These are phyloP conservation scores for Parascedosporium putredinis DNA, from an alignment of 2,329 filamentous ascomycete species.

Conservation along the genomic window DNA sequence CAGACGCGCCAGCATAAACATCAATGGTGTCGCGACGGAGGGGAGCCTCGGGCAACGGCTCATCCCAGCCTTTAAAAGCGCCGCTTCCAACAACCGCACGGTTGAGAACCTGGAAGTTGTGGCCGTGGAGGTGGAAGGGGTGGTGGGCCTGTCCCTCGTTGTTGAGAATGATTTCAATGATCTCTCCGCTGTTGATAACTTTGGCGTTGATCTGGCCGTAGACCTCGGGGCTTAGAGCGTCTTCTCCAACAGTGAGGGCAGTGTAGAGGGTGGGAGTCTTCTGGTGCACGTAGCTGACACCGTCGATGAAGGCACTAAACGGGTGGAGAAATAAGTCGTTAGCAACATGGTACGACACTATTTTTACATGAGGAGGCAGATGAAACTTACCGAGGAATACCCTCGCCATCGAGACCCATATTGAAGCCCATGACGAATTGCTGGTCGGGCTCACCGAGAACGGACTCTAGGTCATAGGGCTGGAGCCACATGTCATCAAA, in stretches of 20 bases:
- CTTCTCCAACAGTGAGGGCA: conserved; percentile 42
- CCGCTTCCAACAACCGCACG: conserved; percentile 14
- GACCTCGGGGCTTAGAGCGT: conserved; percentile 28
- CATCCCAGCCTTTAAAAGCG: conserved; percentile 21
- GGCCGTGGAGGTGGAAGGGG: conserved; percentile 20
- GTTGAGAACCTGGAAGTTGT: conserved; percentile 28
- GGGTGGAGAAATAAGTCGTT: background rate
- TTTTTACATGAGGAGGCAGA: background rate
- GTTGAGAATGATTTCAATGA: conserved; percentile 38
- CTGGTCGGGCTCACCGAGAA: conserved; percentile 41
- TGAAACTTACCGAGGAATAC: conserved; percentile 40
- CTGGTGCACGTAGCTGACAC: conserved; percentile 53
- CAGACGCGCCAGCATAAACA: conserved; percentile 35
- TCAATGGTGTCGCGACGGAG: conserved; percentile 39
- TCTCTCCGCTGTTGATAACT: conserved; percentile 24
- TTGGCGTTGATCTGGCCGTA: conserved; percentile 33
- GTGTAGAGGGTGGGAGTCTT: conserved; percentile 63
- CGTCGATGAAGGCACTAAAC: conserved; percentile 46
- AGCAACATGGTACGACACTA: conserved; percentile 1
- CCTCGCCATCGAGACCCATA: conserved; percentile 52
- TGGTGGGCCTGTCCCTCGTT: conserved; percentile 30
- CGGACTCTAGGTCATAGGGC: conserved; percentile 50
- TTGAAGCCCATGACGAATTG: conserved; percentile 43
- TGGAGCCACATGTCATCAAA: conserved; percentile 58
- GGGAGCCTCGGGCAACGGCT: conserved; percentile 26